phyloP scores from a whole-genome alignment of 2,329 filamentous ascomycete species.

The Raffaelea arxii region DNA sequence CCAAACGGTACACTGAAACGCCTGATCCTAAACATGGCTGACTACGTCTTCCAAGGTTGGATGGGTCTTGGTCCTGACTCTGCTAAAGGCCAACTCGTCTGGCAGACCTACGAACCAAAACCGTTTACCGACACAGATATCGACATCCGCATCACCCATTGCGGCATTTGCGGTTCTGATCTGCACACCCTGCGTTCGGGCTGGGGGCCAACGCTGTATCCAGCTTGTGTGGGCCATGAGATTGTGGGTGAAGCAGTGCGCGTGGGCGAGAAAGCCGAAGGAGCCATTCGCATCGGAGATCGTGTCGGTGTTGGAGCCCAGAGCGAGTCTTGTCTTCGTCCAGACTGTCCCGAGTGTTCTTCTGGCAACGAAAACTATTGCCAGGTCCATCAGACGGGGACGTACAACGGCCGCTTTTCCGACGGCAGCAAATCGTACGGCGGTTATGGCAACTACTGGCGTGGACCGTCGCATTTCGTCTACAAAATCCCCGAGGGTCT shows the following conservation, averaged over 20 bases:
- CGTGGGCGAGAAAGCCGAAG: conserved; percentile 31
- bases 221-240: conserved; percentile 3
- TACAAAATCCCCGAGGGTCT: conserved; percentile 48
- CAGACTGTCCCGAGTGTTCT: conserved; percentile 35
- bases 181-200: conserved; percentile 34
- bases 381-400: conserved; percentile 14
- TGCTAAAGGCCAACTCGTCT: not conserved
- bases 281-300: conserved; percentile 21
- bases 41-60: not conserved
- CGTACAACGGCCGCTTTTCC: conserved; percentile 44
- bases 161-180: conserved; percentile 52
- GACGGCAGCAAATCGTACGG: conserved; percentile 56
- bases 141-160: conserved; percentile 17
- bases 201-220: not conserved
- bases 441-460: conserved; percentile 43
- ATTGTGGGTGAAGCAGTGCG: conserved; percentile 45
- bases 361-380: conserved; percentile 41
- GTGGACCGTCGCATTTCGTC: conserved; percentile 47
- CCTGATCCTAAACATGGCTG: too few relatives aligned
- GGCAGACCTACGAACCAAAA: not conserved
- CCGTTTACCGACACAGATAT: not conserved
- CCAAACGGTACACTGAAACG: too few relatives aligned
- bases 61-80: not conserved
- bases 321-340: conserved; percentile 40
- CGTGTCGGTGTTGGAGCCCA: conserved; percentile 30